Conservation (phyloP, 179 eudicot species). For the Beta macrorhiza region DNA sequence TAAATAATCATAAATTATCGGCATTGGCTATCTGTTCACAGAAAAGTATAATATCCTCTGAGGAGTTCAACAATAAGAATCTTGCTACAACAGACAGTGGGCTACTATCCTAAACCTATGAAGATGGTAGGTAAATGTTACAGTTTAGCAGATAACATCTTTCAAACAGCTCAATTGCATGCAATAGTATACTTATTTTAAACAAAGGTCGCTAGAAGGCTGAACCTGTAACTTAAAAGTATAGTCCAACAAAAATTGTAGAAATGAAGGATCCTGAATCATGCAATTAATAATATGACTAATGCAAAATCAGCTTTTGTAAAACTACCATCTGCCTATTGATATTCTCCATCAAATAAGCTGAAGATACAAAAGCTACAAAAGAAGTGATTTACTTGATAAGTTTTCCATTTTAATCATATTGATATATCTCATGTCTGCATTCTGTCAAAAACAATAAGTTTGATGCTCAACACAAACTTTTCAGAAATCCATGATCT, state of each 20-base stretch:
- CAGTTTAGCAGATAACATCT: not conserved
- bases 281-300: not conserved
- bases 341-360: not conserved
- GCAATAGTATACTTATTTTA: not conserved
- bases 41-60: not conserved
- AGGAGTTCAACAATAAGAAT: not conserved
- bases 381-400: not conserved
- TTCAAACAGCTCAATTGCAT: not conserved
- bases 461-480: not conserved
- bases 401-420: not conserved
- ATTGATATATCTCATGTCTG: not conserved
- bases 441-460: not conserved
- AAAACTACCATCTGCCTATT: not conserved
- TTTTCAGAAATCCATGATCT: not conserved
- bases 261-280: not conserved
- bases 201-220: not conserved
- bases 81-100: not conserved
- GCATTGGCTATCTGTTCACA: not conserved
- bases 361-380: not conserved
- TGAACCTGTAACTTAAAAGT: not conserved
- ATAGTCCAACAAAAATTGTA: not conserved
- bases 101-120: not conserved
- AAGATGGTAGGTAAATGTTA: not conserved
- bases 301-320: not conserved
- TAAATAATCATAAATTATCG: not conserved